A percentile compares a stretch with the other conserved stretches of the same genome.
phyloP scores from a whole-genome alignment of 2,329 filamentous ascomycete genomes.

The Diaporthe amygdali region DNA sequence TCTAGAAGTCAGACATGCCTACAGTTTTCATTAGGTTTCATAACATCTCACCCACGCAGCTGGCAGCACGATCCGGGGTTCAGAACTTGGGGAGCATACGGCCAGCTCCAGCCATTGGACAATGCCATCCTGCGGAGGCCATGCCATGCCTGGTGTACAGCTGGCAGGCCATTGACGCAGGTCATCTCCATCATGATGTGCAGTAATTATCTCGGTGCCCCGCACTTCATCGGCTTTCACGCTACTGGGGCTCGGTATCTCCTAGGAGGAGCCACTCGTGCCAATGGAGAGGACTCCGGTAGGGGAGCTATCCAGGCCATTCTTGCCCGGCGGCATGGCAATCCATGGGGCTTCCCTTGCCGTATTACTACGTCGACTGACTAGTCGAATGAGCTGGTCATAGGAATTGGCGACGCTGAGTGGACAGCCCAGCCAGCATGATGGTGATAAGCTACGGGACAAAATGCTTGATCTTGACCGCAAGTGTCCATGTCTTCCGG shows the following conservation, averaged over 20 bases:
- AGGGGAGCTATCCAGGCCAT: not conserved
- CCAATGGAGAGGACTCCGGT: not conserved
- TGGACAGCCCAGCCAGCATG: slow-evolving; percentile 10
- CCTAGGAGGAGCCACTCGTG: slow-evolving; percentile 3
- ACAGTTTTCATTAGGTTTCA: slow-evolving; percentile 10
- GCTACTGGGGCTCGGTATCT: slow-evolving; percentile 2
- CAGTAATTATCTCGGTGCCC: slow-evolving; percentile 22
- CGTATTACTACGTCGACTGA: slow-evolving; percentile 16
- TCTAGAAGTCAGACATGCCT: not conserved
- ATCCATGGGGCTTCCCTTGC: not conserved
- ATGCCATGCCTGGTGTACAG: slow-evolving; percentile 5
- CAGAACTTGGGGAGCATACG: not conserved
- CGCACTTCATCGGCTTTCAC: not conserved
- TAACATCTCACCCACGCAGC: slow-evolving; percentile 6
- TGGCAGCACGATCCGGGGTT: not conserved
- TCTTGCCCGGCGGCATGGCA: not conserved
- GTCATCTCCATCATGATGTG: slow-evolving; percentile 17
- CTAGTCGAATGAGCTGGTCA: slow-evolving; percentile 17
- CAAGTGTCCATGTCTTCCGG: not conserved
- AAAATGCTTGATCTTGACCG: slow-evolving; percentile 2
- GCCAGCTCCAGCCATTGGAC: not conserved
- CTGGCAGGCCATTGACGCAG: not conserved
- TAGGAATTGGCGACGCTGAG: slow-evolving; percentile 18
- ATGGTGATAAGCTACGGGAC: slow-evolving; percentile 20
- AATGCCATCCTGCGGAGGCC: not conserved